These are phyloP conservation scores for Ailanthus altissimus DNA, from an alignment of 345 rosid species.

Conservation along the genomic window DNA sequence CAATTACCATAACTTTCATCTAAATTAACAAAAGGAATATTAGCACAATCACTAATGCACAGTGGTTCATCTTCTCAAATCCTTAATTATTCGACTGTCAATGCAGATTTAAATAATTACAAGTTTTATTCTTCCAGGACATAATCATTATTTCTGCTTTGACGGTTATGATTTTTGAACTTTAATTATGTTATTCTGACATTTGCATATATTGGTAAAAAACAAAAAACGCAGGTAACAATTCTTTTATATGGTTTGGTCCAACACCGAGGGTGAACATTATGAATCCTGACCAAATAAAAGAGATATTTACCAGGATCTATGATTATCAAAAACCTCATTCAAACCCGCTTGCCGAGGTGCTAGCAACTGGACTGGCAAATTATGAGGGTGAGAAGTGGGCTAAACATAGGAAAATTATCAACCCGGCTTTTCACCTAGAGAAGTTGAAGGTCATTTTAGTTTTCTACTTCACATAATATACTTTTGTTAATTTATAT, in stretches of 20 bases:
- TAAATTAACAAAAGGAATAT: too few relatives aligned
- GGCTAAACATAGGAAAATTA: constrained; percentile 48
- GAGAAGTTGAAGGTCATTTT: constrained; percentile 51
- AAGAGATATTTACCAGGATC: constrained; percentile 36
- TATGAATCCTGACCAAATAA: constrained; percentile 42
- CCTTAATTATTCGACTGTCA: too few relatives aligned
- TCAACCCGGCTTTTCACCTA: constrained; percentile 52
- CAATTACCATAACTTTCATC: too few relatives aligned
- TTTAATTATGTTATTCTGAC: too few relatives aligned
- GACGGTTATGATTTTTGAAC: too few relatives aligned
- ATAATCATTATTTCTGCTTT: too few relatives aligned
- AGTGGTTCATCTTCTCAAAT: too few relatives aligned
- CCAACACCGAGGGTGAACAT: constrained; percentile 39
- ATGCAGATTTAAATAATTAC: too few relatives aligned
- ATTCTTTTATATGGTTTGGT: constrained; percentile 46
- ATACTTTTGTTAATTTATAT: too few relatives aligned
- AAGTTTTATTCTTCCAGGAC: too few relatives aligned
- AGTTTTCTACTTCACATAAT: background rate
- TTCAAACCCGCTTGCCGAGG: constrained; percentile 30
- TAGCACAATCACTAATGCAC: too few relatives aligned
- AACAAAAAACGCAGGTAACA: constrained; percentile 33
- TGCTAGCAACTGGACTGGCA: constrained; percentile 37
- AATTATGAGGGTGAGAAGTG: constrained; percentile 45
- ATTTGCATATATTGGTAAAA: too few relatives aligned
- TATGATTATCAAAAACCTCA: constrained; percentile 34